These are phyloP conservation scores for Mucor piriformis DNA, from an alignment of 371 early-diverging fungal genomes.

Conservation along the genomic window DNA sequence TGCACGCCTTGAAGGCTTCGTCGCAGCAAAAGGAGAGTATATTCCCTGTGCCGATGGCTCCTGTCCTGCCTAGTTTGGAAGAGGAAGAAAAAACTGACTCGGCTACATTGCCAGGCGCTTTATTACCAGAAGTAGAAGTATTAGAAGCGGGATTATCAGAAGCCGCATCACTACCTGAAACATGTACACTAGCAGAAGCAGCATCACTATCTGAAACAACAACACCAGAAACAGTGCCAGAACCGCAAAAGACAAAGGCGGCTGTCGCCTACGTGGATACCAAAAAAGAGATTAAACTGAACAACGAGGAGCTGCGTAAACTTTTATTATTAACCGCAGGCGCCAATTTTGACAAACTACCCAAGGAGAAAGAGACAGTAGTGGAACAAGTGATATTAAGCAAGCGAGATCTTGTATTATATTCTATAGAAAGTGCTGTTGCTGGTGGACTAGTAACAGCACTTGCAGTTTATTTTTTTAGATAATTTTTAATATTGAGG, in stretches of 20 bases:
- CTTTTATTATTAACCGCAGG: neutral
- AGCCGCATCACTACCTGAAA: neutral
- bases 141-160: too few relatives aligned
- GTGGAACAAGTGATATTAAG: neutral
- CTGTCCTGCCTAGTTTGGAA: neutral
- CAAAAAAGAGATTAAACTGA: neutral
- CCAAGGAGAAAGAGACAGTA: conserved; percentile 1
- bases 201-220: neutral
- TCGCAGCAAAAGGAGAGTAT: conserved; percentile 1
- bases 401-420: conserved; percentile 20
- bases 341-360: conserved; percentile 3
- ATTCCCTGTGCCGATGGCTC: conserved; percentile 1
- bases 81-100: neutral
- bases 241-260: too few relatives aligned
- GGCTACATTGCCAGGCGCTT: neutral
- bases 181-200: neutral
- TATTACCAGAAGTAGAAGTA: too few relatives aligned
- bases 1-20: neutral
- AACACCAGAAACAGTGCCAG: neutral
- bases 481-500: conserved; percentile 13
- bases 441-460: conserved; percentile 50
- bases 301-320: conserved; percentile 7
- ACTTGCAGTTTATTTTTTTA: conserved; percentile 38
- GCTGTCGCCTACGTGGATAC: too few relatives aligned
- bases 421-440: conserved; percentile 48